Evolutionary conservation across 768 basidiomycete species (phyloP).

Genomic region (Podaxis rugospora): DNA sequence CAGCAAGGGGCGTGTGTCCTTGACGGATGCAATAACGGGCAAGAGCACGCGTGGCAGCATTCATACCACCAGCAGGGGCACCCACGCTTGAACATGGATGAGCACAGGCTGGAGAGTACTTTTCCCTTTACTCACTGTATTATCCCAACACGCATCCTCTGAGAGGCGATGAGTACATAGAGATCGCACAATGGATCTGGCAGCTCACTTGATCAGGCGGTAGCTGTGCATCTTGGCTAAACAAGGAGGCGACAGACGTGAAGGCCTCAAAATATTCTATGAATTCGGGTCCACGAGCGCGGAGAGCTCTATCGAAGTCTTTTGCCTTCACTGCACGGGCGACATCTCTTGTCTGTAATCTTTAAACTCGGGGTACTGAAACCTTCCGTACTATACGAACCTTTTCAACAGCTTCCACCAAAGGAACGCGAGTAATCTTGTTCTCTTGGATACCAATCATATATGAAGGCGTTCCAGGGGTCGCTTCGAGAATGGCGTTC

Average conservation of each 20-base stretch:
- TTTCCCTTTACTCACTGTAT: conserved; percentile 65
- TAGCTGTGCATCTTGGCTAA: conserved; percentile 42
- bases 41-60: conserved; percentile 92
- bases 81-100: conserved; percentile 61
- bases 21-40: conserved; percentile 90
- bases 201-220: conserved; percentile 42
- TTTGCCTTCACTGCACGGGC: conserved; percentile 75
- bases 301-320: conserved; percentile 86
- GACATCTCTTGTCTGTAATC: conserved; percentile 75
- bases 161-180: conserved; percentile 12
- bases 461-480: conserved; percentile 88
- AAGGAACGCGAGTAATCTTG: conserved; percentile 86
- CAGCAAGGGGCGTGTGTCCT: conserved; percentile 88
- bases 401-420: conserved; percentile 91
- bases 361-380: neutral
- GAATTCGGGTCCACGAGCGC: conserved; percentile 89
- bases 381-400: conserved; percentile 30
- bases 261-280: conserved; percentile 85
- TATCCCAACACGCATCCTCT: conserved; percentile 78
- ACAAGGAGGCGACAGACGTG: conserved; percentile 61
- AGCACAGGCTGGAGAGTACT: neutral
- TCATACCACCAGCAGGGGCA: conserved; percentile 98
- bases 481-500: conserved; percentile 78
- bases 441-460: conserved; percentile 97
- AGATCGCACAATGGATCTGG: neutral